A percentile compares a stretch with the other conserved stretches of the same genome.
Conservation (phyloP, 768 basidiomycete genomes). For the Boletus speciosus region DNA sequence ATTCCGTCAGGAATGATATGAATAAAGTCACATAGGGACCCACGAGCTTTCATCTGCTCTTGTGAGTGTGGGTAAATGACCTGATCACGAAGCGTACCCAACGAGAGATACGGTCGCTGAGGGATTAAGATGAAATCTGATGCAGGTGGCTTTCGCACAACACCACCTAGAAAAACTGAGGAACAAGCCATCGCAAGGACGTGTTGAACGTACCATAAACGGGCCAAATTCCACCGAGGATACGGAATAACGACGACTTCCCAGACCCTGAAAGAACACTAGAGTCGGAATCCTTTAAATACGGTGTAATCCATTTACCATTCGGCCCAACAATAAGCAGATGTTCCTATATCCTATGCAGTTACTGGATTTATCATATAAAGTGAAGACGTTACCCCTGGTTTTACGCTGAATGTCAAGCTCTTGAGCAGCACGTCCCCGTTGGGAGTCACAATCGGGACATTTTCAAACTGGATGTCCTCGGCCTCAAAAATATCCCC, state of each 20-base stretch:
- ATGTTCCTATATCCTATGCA: slow-evolving; percentile 60
- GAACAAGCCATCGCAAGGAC: background rate
- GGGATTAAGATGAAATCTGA: slow-evolving; percentile 92
- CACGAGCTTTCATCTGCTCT: slow-evolving; percentile 74
- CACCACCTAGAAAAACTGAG: slow-evolving; percentile 45
- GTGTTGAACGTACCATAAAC: slow-evolving; percentile 42
- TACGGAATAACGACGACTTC: slow-evolving; percentile 92
- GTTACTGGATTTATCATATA: background rate
- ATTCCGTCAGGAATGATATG: slow-evolving; percentile 4
- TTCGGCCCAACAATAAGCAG: slow-evolving; percentile 93
- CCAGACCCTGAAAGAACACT: slow-evolving; percentile 57
- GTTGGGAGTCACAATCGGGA: slow-evolving; percentile 95
- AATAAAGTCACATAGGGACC: slow-evolving; percentile 25
- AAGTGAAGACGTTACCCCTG: slow-evolving; percentile 51
- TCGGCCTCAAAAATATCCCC: slow-evolving; percentile 81
- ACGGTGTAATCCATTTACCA: slow-evolving; percentile 41
- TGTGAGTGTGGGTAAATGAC: slow-evolving; percentile 92
- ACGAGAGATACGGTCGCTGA: slow-evolving; percentile 91
- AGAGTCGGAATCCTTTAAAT: background rate
- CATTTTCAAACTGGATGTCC: slow-evolving; percentile 87
- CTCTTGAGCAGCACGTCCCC: slow-evolving; percentile 86
- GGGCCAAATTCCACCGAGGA: slow-evolving; percentile 95
- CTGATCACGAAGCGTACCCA: slow-evolving; percentile 93
- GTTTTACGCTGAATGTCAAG: slow-evolving; percentile 86
- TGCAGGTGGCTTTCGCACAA: slow-evolving; percentile 85